phyloP scores from a whole-genome alignment of 805 yeast genomes.

The Suhomyces pyralidae region DNA sequence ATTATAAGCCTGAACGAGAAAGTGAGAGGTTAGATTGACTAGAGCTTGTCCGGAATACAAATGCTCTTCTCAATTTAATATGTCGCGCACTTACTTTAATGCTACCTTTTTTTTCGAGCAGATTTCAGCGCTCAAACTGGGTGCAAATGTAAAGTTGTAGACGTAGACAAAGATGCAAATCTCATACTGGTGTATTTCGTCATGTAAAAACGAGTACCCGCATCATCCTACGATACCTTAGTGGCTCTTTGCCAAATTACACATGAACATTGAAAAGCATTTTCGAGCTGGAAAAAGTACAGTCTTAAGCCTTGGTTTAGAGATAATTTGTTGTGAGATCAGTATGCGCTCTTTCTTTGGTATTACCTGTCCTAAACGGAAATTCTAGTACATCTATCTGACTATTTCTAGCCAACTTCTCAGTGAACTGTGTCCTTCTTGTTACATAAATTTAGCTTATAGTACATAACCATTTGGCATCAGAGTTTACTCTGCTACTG shows the following conservation, averaged over 20 bases:
- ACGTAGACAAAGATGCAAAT: too few species aligned
- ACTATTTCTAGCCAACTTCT: not conserved
- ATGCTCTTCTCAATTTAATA: not conserved
- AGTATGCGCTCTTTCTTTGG: not conserved
- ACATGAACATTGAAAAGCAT: too few species aligned
- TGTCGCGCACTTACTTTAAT: not conserved
- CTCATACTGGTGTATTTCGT: too few species aligned
- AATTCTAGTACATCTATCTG: not conserved
- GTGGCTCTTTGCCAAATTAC: too few species aligned
- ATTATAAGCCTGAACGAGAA: not conserved
- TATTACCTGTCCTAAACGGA: not conserved
- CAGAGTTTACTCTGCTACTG: not conserved
- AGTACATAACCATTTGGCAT: not conserved
- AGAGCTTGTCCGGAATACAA: too few species aligned
- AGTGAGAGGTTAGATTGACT: too few species aligned
- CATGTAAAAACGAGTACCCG: too few species aligned
- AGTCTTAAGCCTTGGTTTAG: not conserved
- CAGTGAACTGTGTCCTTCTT: too few species aligned
- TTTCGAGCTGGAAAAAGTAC: not conserved
- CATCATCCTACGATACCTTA: too few species aligned
- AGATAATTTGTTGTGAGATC: not conserved
- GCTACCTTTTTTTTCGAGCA: not conserved
- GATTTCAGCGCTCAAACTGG: not conserved
- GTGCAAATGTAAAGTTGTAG: not conserved
- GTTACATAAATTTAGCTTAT: too few species aligned